Evolutionary conservation across 1,284 basidiomycete genomes (phyloP).

Genomic region (Marasmius sp.): DNA sequence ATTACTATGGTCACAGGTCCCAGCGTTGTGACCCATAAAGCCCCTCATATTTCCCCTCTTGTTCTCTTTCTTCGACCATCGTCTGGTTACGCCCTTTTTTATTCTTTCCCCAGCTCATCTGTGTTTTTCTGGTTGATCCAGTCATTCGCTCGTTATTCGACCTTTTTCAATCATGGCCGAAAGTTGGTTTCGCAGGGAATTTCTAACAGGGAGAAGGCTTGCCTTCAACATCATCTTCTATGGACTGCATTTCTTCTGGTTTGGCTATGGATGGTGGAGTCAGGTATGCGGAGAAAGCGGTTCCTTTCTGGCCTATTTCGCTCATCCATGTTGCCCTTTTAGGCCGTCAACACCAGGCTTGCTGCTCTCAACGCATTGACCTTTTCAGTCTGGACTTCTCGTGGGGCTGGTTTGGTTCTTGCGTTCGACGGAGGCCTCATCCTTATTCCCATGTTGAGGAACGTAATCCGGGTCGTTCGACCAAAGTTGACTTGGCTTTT

Average conservation of each 20-base stretch:
- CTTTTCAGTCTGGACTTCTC: constrained; percentile 83
- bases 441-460: constrained; percentile 83
- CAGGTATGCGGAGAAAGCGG: constrained; percentile 48
- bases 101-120: constrained; percentile 26
- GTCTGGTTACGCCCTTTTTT: constrained; percentile 28
- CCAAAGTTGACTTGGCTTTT: constrained; percentile 77
- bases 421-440: constrained; percentile 83
- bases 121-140: constrained; percentile 46
- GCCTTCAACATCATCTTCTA: constrained; percentile 78
- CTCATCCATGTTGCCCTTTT: constrained; percentile 5
- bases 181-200: constrained; percentile 71
- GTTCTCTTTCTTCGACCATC: constrained; percentile 25
- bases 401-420: constrained; percentile 84
- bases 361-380: constrained; percentile 73
- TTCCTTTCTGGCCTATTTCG: neutral
- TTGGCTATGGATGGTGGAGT: constrained; percentile 78
- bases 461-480: constrained; percentile 77
- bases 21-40: constrained; percentile 5
- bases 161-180: constrained; percentile 48
- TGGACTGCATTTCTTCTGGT: constrained; percentile 66
- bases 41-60: constrained; percentile 14
- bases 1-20: constrained; percentile 15
- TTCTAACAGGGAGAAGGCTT: constrained; percentile 60
- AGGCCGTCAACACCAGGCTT: constrained; percentile 64
- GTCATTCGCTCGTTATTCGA: constrained; percentile 23